These are phyloP conservation scores for Medicago ruthenica DNA, from an alignment of 306 rosid genomes.

Conservation along the genomic window DNA sequence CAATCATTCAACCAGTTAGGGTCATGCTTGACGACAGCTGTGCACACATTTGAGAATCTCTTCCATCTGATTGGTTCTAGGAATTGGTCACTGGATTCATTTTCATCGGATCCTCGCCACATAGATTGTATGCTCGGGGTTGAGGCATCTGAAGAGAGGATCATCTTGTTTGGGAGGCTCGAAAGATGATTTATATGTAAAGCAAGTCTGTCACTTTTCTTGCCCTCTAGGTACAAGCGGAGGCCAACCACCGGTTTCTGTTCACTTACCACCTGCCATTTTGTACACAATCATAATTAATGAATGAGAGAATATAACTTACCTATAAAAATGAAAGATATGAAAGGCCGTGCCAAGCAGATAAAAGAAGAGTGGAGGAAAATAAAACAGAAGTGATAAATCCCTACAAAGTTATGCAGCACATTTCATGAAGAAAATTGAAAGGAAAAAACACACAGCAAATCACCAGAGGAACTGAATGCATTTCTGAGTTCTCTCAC, in stretches of 20 bases:
- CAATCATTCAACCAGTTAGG: slow-evolving; percentile 77
- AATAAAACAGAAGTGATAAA: slow-evolving; percentile 17
- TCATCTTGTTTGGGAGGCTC: slow-evolving; percentile 83
- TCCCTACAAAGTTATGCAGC: slow-evolving; percentile 30
- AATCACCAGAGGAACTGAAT: not conserved
- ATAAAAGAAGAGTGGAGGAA: slow-evolving; percentile 16
- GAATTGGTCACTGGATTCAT: slow-evolving; percentile 60
- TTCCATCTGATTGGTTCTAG: slow-evolving; percentile 87
- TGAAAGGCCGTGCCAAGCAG: not conserved
- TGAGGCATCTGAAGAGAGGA: slow-evolving; percentile 49
- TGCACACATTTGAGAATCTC: slow-evolving; percentile 86
- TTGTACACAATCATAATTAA: slow-evolving; percentile 38
- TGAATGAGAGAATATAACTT: slow-evolving; percentile 20
- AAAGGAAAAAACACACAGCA: not conserved
- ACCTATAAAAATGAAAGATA: slow-evolving; percentile 20
- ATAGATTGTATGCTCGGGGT: slow-evolving; percentile 43
- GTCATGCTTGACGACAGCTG: slow-evolving; percentile 78
- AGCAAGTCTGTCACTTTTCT: slow-evolving; percentile 76
- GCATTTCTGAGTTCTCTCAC: not conserved
- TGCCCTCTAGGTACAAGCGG: slow-evolving; percentile 87
- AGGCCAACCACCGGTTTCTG: slow-evolving; percentile 91
- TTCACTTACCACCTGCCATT: slow-evolving; percentile 74
- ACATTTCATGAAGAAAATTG: slow-evolving; percentile 8
- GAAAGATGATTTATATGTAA: slow-evolving; percentile 88
- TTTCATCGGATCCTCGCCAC: slow-evolving; percentile 89